These are phyloP conservation scores for Orbilia quercus DNA, from an alignment of 2,329 filamentous ascomycete genomes.

Conservation along the genomic window DNA sequence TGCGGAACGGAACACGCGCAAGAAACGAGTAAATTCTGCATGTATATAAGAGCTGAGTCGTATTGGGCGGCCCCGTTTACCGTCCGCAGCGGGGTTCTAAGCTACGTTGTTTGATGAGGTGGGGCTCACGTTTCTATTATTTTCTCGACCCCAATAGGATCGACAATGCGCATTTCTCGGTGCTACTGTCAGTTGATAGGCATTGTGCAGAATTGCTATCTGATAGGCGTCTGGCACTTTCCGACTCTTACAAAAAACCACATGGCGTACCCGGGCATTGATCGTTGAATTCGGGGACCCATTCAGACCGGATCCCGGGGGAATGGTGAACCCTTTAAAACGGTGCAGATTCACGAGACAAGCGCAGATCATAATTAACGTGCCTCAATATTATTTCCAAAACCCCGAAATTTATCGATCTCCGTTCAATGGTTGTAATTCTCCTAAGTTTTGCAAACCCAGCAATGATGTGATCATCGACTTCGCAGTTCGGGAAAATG, in stretches of 20 bases:
- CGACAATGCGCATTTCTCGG: constrained; percentile 21
- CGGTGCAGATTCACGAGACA: constrained; percentile 3
- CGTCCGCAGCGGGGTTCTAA: background rate
- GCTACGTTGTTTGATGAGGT: background rate
- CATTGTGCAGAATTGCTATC: constrained; percentile 1
- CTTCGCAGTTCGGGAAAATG: constrained; percentile 11
- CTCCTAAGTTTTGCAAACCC: constrained; percentile 2
- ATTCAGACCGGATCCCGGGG: constrained; percentile 13
- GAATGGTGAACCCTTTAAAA: background rate
- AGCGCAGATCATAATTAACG: no score
- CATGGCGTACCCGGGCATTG: no score
- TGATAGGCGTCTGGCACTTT: constrained; percentile 6
- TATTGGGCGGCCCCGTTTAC: no score
- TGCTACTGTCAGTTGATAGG: background rate
- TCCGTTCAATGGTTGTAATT: constrained; percentile 19
- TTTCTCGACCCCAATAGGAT: constrained; percentile 18
- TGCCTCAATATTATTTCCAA: background rate
- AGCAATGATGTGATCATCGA: constrained; percentile 6
- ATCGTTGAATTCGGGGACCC: constrained; percentile 6
- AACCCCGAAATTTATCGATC: constrained; percentile 23
- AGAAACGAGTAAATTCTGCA: background rate
- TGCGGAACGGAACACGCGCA: constrained; percentile 6
- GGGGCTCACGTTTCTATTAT: background rate
- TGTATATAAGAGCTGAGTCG: background rate
- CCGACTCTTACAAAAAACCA: background rate